These are phyloP conservation scores for Pleurotus djamor DNA, from an alignment of 768 basidiomycete species.

Conservation along the genomic window DNA sequence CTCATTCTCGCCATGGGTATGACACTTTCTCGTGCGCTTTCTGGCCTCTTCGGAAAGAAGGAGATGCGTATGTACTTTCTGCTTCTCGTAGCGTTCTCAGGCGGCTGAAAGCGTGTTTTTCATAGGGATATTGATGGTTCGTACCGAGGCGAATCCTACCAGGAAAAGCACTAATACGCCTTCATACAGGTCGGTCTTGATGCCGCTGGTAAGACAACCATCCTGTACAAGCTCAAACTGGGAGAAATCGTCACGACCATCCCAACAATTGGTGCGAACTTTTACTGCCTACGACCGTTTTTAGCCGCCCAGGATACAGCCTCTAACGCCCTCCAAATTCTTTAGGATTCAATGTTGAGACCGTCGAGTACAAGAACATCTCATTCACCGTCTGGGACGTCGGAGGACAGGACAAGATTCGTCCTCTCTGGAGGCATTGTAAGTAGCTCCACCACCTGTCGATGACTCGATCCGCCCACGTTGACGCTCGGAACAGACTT, in stretches of 20 bases:
- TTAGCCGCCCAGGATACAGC: slow-evolving; percentile 7
- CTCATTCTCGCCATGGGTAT: slow-evolving; percentile 66
- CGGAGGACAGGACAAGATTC: slow-evolving; percentile 99
- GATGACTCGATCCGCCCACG: slow-evolving; percentile 14
- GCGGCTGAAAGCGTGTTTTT: slow-evolving; percentile 12
- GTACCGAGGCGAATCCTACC: slow-evolving; percentile 17
- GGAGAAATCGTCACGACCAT: slow-evolving; percentile 99
- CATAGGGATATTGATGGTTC: slow-evolving; percentile 94
- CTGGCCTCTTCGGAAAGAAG: slow-evolving; percentile 94
- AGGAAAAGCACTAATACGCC: not conserved
- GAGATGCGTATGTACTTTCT: slow-evolving; percentile 88
- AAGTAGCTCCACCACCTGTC: slow-evolving; percentile 34
- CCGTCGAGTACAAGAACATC: slow-evolving; percentile 99
- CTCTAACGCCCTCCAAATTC: slow-evolving; percentile 16
- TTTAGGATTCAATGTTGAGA: slow-evolving; percentile 99
- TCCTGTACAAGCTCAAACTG: slow-evolving; percentile 98
- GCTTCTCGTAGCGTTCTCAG: slow-evolving; percentile 19
- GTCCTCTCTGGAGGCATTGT: slow-evolving; percentile 99
- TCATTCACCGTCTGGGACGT: slow-evolving; percentile 99
- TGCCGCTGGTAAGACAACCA: slow-evolving; percentile 98
- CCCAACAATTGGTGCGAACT: slow-evolving; percentile 91
- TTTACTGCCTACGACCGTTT: slow-evolving; percentile 5
- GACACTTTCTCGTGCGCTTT: slow-evolving; percentile 70
- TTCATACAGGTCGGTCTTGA: slow-evolving; percentile 89
- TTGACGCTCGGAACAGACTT: slow-evolving; percentile 63